Base-by-base conservation (phyloP, 192 early-diverging fungal species). In the Coemansia asiatica region DNA sequence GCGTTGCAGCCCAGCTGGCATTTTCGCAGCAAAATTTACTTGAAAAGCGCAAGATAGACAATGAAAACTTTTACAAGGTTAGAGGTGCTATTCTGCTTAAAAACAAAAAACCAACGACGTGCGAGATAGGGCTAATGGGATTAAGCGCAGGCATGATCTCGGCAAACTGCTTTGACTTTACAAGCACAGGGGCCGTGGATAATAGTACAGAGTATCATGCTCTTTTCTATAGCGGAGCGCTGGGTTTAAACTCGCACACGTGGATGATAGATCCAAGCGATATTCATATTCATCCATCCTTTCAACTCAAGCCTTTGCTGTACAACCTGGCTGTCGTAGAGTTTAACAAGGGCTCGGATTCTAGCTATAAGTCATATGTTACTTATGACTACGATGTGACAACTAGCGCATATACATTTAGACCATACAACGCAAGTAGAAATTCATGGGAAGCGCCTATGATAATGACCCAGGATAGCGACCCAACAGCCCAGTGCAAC, bases 121-220 rank as follows among this genome's bases (percentile, higher is more conserved):
- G 51, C 51, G 51, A 54, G 51, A 54, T 54, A 27, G 51, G 51
- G 15, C 25, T 54, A 15, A 1, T 28, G 13, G 51, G 51, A 3
- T 16, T 54, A 2, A 54, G 26, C 13, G 51, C 51, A 3, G 51
- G 51, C 23, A 27, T 54, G 4, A 26, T 54, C 9, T 54, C 51
- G 1, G 51, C 51, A 16, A 54, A 54, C 51, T 54, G 51, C 10
- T 27, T 54, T 54, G 25, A 54, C 51, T 54, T 54, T 28, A 25
- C 23, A 5, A 4, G 19, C 25, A 25, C 8, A 12, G 15, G 25
- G 8, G 27, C 7, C 0, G 25, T 54, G 13, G 27, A 27, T 54
- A 6, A 1, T 28, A 28, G 10, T 13, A 8, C 25, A 54, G 18
- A 54, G 1, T 54, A 54, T 27, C 6, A 27, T 8, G 51, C 25